Evolutionary conservation across 768 basidiomycete genomes (phyloP), one percentile per base, ranked within the genome.

Genomic region (Phylloporus scabripes): DNA sequence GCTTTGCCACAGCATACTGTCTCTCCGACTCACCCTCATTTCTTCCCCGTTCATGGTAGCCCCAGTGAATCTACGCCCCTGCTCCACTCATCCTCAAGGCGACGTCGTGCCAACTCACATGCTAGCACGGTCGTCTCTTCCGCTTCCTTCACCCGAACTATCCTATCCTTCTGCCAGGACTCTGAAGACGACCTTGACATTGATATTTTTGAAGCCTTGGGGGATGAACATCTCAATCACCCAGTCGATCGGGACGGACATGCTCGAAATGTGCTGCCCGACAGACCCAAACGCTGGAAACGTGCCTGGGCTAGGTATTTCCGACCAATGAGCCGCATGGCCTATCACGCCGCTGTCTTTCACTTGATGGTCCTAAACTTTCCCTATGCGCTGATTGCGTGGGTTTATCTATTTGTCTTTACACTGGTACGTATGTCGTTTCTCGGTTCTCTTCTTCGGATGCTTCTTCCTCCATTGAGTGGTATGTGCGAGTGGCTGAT

Each of bases 291-390:
- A 4, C 45, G 50, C 23, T 48, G 51, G 59, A 54, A 42, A 42
- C 67, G 57, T 42, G 68, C 65, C 10, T 81, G 76, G 78, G 66
- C 62, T 28, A 66, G 70, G 51, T 90, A 91, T 60, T 90, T 85
- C 61, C 68, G 78, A 24, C 89, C 88, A 4, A 49, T 90, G 58
- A 47, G 55, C 15, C 70, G 68, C 51, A 68, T 57, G 51, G 73
- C 74, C n/a, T 90, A 90, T 59, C 86, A 83, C 56, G 65, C 72
- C 21, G 70, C 86, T 0, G 64, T 86, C 23, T 76, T 87, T 47
- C 89, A 92, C 62, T 72, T 92, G 18, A 61, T 81, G 36, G 70
- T 85, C 21, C 41, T 91, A 57, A 91, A 92, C 66, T 87, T 92
- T 59, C 87, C 87, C 0, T 90, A 78, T 57, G 85, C 85, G 14